Base-by-base conservation (phyloP, 2,329 filamentous ascomycete species). In the Cercospora sp. region DNA sequence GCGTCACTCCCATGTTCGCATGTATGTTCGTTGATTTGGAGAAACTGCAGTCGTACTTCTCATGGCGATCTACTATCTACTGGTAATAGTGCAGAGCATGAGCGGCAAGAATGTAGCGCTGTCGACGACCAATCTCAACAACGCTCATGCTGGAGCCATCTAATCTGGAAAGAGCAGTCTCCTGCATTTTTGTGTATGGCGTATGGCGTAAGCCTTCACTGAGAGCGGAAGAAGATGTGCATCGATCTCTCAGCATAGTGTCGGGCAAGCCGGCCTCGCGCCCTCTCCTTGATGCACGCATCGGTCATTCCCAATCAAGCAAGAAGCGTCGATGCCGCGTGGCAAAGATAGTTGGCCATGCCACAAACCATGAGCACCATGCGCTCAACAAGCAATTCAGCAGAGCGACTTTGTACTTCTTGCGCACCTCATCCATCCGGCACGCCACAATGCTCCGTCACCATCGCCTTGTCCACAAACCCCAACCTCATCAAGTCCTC, bases 381-480 rank as follows among this genome's bases (percentile, higher is more conserved):
- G 37, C 37, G 37, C 37, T 32, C 16, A 26, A 4, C 16, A 4
- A 21, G 24, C 3, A 32, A 8, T 4, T 10, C 5, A 8, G 55
- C 1, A 3, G 8, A 21, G 12, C 18, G 4, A 24, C 10, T 21
- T 18, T 21, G 18, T 12, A 32, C 30, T 32, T 32, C 4, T 45
- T 1, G n/a, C 16, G 7, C 43, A 26, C 26, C 45, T 51, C 45
- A 58, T 28, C 24, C 16, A 64, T 43, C 62, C 10, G 49, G 30
- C 12, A 57, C 9, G 3, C 63, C 63, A 30, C 63, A 66, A 28
- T 62, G 18, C 40, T 61, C 37, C 13, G 18, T 32, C 4, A 65
- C 66, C 66, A 65, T 60, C 3, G 45, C 57, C 62, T 55, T 60
- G 30, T 61, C 49, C 43, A 68, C 49, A 26, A 55, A 68, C 7